Evolutionary conservation across 2,329 filamentous ascomycete species (phyloP).

Genomic region (Fusarium oligoseptatum): DNA sequence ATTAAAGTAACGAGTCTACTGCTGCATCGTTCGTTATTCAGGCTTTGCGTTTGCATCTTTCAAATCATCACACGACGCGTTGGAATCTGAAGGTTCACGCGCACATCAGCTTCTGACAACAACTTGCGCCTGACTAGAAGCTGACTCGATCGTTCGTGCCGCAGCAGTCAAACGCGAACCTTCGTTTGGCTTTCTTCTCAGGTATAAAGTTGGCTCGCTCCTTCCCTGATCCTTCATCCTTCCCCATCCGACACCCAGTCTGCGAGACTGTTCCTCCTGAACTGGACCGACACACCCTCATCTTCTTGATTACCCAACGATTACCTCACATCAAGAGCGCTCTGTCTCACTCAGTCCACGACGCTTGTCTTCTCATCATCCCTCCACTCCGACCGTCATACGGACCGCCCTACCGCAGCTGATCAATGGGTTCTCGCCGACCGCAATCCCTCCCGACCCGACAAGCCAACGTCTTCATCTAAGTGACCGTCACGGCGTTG

Average conservation of each 20-base stretch:
- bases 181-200: not conserved
- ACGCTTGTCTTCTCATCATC: not conserved
- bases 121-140: not conserved
- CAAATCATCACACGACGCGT: not conserved
- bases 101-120: not conserved
- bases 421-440: not conserved
- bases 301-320: not conserved
- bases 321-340: not conserved
- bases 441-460: not conserved
- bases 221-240: not conserved
- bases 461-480: not conserved
- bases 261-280: not conserved
- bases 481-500: not conserved
- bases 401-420: not conserved
- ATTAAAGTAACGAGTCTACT: not conserved
- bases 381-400: not conserved
- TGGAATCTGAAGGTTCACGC: not conserved
- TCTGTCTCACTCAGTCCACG: not conserved
- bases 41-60: not conserved
- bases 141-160: not conserved
- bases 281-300: not conserved
- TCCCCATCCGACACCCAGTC: not conserved
- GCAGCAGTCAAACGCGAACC: not conserved
- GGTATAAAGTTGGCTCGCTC: not conserved
- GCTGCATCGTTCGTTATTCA: not conserved